Percentiles rank a stretch among this genome's conserved stretches.
Evolutionary conservation across 306 rosid genomes (phyloP).

Genomic region (Dryas drummondii): DNA sequence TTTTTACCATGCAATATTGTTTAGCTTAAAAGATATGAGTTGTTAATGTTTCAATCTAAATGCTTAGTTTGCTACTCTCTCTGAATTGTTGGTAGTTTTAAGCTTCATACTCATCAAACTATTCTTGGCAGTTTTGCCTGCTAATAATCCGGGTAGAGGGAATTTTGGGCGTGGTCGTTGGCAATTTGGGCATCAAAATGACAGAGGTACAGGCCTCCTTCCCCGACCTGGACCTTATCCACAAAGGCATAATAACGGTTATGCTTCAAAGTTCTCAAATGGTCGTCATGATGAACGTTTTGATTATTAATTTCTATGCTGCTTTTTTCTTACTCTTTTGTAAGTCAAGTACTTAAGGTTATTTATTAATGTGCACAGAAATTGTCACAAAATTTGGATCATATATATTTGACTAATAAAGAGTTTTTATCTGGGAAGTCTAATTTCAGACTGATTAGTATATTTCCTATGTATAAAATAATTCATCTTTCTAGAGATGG

Average conservation of each 20-base stretch:
- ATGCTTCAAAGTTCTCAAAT: slow-evolving; percentile 59
- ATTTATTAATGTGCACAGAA: neutral
- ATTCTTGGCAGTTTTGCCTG: slow-evolving; percentile 41
- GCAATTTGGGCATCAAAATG: slow-evolving; percentile 52
- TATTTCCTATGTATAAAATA: neutral
- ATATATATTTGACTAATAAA: neutral
- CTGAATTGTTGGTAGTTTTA: neutral
- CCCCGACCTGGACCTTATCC: slow-evolving; percentile 94
- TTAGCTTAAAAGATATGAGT: neutral
- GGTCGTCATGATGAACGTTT: slow-evolving; percentile 79
- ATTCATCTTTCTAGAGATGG: no score
- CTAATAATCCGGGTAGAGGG: slow-evolving; percentile 43
- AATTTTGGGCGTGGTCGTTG: slow-evolving; percentile 49
- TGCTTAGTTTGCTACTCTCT: neutral
- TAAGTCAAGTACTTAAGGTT: no score
- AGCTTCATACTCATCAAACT: slow-evolving; percentile 9
- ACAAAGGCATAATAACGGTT: slow-evolving; percentile 71
- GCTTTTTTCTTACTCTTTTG: neutral
- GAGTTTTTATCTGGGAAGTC: neutral
- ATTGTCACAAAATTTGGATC: neutral
- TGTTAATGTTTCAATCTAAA: neutral
- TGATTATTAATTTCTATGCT: neutral
- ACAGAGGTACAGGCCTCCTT: slow-evolving; percentile 90
- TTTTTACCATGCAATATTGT: neutral
- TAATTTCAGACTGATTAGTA: neutral